Evolutionary conservation across 345 rosid species (phyloP).

Genomic region (Hibiscus syriacus): DNA sequence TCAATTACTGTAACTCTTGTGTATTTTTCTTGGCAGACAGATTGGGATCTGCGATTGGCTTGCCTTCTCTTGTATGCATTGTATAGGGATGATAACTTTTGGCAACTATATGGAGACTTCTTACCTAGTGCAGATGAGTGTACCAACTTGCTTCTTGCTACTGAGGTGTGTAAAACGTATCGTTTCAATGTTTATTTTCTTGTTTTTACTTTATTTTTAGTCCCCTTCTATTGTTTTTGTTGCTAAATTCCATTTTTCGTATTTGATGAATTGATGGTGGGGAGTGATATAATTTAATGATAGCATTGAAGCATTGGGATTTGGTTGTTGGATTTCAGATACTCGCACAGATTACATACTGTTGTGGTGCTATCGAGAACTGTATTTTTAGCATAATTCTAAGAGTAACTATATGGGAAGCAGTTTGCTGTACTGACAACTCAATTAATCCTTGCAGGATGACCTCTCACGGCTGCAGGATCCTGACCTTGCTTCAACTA

Average conservation of each 20-base stretch:
- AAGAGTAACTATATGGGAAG: slow-evolving; percentile 9
- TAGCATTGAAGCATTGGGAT: not conserved
- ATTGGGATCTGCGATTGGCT: slow-evolving; percentile 94
- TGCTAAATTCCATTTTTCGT: not conserved
- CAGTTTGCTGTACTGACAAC: not conserved
- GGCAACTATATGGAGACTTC: slow-evolving; percentile 89
- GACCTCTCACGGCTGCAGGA: slow-evolving; percentile 87
- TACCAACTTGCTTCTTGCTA: slow-evolving; percentile 86
- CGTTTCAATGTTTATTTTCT: not conserved
- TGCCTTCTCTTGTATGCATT: slow-evolving; percentile 81
- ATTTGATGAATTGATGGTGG: not conserved
- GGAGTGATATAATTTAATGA: not conserved
- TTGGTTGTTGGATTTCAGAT: not conserved
- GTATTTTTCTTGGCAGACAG: slow-evolving; percentile 52
- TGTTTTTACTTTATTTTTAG: not conserved
- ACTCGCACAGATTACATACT: not conserved
- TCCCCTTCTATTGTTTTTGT: not conserved
- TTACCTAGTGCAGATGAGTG: slow-evolving; percentile 79
- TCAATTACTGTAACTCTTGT: not conserved
- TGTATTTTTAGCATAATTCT: not conserved
- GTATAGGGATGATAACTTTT: slow-evolving; percentile 68
- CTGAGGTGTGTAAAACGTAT: slow-evolving; percentile 46
- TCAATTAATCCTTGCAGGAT: slow-evolving; percentile 30
- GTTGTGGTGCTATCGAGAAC: not conserved
- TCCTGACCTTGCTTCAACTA: slow-evolving; percentile 62